Evolutionary conservation across 306 rosid species (phyloP), one percentile per base, ranked within the genome.

Genomic region (Cucurbita maxima): DNA sequence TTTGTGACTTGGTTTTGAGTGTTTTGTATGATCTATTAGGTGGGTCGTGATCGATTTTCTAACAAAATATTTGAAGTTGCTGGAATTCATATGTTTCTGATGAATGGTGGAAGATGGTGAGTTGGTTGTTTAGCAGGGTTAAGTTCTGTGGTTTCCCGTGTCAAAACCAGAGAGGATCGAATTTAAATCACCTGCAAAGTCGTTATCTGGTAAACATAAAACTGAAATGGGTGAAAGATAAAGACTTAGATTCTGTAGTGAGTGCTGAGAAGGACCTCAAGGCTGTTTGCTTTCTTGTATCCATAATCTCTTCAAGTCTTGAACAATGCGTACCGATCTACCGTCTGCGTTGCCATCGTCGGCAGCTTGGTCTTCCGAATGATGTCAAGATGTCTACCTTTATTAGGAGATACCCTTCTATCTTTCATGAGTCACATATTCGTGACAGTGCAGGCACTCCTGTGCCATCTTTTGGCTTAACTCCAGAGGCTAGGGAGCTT

Each of bases 171-270:
- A 62, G 51, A 22, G 57, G 41, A 47, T 20, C 25, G 73, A 47
- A 22, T 5, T 22, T 68, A 25, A 68, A 45, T 68, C 84, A 83
- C 75, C 88, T 83, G 80, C 90, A 83, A 55, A 87, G 57, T 74
- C 80, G 84, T 78, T 43, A 73, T 87, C 77, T 93, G 76, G 98
- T 93, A 36, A 93, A 93, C 75, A 59, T 93, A 62, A 90, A 84
- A 68, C 78, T 93, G 81, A 93, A 93, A 81, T 93, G 98, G 97
- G 96, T 80, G 68, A 87, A 90, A 82, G 98, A 93, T 77, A 80
- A 81, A 58, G 79, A 83, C 61, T 76, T 93, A 74, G 97, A 90
- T 81, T 75, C 81, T 67, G 88, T 78, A 43, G 98, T 90, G 53
- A 55, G 83, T 16, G 81, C 84, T 58, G 83, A 84, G 63, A 86